Conservation (phyloP, 768 basidiomycete species). For the Mycena metata region DNA sequence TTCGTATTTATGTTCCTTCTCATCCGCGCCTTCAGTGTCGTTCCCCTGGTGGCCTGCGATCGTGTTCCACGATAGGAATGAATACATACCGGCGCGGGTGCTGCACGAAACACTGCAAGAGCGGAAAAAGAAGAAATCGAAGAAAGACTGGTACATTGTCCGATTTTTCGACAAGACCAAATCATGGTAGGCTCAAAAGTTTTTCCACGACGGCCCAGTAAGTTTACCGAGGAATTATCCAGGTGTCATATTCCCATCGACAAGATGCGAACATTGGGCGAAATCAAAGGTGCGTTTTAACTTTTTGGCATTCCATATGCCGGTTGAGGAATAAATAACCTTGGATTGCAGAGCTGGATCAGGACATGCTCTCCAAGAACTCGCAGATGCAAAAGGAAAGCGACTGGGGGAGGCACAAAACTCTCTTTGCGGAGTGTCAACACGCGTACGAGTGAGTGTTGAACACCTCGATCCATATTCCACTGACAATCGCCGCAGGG, state of each 20-base stretch:
- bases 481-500: slow-evolving; percentile 17
- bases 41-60: slow-evolving; percentile 94
- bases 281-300: slow-evolving; percentile 70
- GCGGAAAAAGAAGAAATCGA: slow-evolving; percentile 51
- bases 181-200: slow-evolving; percentile 65
- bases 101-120: slow-evolving; percentile 41
- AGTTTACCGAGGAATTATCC: slow-evolving; percentile 17
- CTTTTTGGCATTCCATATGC: neutral
- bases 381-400: slow-evolving; percentile 63
- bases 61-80: slow-evolving; percentile 74
- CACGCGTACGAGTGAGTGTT: slow-evolving; percentile 28
- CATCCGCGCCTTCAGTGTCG: slow-evolving; percentile 59
- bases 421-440: slow-evolving; percentile 14
- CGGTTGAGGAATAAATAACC: slow-evolving; percentile 4
- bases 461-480: neutral
- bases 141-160: slow-evolving; percentile 71
- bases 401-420: slow-evolving; percentile 59
- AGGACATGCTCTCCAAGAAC: slow-evolving; percentile 66
- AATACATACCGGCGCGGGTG: slow-evolving; percentile 64
- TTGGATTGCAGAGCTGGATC: slow-evolving; percentile 72
- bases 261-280: slow-evolving; percentile 76
- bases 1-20: slow-evolving; percentile 25
- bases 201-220: neutral
- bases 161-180: slow-evolving; percentile 81
- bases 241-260: slow-evolving; percentile 76